These are phyloP conservation scores for Cladosporium velox DNA, from an alignment of 2,329 filamentous ascomycete genomes.

Conservation along the genomic window DNA sequence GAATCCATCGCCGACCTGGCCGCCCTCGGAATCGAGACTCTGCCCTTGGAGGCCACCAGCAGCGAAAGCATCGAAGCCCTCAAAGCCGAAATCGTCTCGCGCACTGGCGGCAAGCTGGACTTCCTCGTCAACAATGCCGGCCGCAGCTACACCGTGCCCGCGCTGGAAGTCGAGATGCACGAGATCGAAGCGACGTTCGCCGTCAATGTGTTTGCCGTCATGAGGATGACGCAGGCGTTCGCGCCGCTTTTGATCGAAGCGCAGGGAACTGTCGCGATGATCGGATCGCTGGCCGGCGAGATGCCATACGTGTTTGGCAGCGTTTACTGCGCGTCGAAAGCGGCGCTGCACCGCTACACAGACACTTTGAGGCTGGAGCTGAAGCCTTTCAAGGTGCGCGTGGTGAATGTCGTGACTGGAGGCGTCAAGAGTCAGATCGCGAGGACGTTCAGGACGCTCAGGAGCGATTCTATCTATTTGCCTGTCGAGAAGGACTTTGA, in stretches of 20 bases:
- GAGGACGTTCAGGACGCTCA: constrained; percentile 52
- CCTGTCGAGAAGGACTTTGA: constrained; percentile 56
- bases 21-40: constrained; percentile 55
- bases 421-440: constrained; percentile 62
- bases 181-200: constrained; percentile 53
- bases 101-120: constrained; percentile 55
- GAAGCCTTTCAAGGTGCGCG: constrained; percentile 51
- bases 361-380: constrained; percentile 61
- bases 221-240: constrained; percentile 60
- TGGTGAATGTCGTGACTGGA: constrained; percentile 57
- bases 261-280: constrained; percentile 47
- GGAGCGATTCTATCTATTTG: constrained; percentile 52
- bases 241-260: constrained; percentile 54
- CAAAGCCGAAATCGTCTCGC: constrained; percentile 47
- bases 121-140: constrained; percentile 62
- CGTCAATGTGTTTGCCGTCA: constrained; percentile 60
- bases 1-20: constrained; percentile 52
- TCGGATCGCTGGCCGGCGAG: constrained; percentile 41
- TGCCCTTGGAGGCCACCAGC: constrained; percentile 56
- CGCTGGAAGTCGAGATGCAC: constrained; percentile 54
- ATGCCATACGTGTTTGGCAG: constrained; percentile 47
- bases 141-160: constrained; percentile 59
- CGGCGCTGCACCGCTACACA: constrained; percentile 59
- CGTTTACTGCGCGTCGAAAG: constrained; percentile 61
- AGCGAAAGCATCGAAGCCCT: constrained; percentile 52